Conservation (phyloP, 495 filamentous ascomycete species). For the Penicillium desertorum region DNA sequence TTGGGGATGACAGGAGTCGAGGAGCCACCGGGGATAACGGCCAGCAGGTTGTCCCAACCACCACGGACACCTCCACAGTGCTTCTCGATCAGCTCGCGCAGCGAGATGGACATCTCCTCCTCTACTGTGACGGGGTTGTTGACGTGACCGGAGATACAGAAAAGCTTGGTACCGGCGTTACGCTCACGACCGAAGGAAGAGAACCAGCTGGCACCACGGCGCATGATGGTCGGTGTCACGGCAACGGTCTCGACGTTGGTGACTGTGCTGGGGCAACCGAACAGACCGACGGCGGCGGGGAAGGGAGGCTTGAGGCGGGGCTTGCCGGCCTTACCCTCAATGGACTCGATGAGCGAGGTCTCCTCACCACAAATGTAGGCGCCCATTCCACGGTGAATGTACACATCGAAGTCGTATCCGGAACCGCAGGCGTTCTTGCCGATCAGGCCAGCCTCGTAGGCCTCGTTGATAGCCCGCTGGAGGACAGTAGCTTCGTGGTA, state of each 20-base stretch:
- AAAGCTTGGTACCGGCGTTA: slow-evolving; percentile 95
- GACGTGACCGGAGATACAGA: slow-evolving; percentile 97
- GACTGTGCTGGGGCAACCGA: slow-evolving; percentile 96
- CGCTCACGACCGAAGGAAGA: slow-evolving; percentile 88
- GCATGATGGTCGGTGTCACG: slow-evolving; percentile 93
- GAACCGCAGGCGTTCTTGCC: slow-evolving; percentile 96
- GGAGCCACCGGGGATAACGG: slow-evolving; percentile 93
- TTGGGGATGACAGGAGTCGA: slow-evolving; percentile 95
- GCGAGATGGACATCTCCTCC: slow-evolving; percentile 96
- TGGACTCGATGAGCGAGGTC: slow-evolving; percentile 93
- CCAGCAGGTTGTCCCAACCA: slow-evolving; percentile 96
- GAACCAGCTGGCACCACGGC: slow-evolving; percentile 91
- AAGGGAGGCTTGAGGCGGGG: slow-evolving; percentile 98
- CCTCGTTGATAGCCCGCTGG: slow-evolving; percentile 94
- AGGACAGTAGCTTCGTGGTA: slow-evolving; percentile 94
- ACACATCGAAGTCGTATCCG: slow-evolving; percentile 98
- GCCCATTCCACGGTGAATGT: slow-evolving; percentile 92
- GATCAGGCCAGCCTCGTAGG: slow-evolving; percentile 87
- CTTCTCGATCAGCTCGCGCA: slow-evolving; percentile 92
- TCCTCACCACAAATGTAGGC: slow-evolving; percentile 98
- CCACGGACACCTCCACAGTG: slow-evolving; percentile 96
- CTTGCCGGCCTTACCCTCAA: slow-evolving; percentile 98
- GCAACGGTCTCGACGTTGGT: slow-evolving; percentile 97
- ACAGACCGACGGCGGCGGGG: slow-evolving; percentile 93
- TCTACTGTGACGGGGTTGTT: slow-evolving; percentile 98